phyloP scores from a whole-genome alignment of 352 stramenopile genomes.

The Peronospora destructor region DNA sequence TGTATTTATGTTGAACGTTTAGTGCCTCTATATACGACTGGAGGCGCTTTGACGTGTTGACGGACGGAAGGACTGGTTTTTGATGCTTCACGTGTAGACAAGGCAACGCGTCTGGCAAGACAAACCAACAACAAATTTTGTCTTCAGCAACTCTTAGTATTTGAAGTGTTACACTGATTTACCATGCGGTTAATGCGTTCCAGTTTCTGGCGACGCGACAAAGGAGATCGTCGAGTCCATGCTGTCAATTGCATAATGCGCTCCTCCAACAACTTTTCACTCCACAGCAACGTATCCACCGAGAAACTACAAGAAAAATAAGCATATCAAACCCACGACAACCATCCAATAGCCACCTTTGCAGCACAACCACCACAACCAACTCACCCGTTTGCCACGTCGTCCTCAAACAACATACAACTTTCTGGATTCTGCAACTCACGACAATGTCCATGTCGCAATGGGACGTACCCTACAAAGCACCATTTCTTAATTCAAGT shows the following conservation, averaged over 20 bases:
- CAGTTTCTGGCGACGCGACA: slow-evolving; percentile 53
- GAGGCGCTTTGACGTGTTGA: too few species aligned
- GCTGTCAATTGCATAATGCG: slow-evolving; percentile 55
- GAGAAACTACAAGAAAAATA: slow-evolving; percentile 40
- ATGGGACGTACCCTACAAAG: slow-evolving; percentile 45
- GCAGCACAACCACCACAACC: neutral
- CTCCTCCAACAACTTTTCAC: slow-evolving; percentile 54
- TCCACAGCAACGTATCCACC: slow-evolving; percentile 64
- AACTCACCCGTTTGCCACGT: slow-evolving; percentile 31
- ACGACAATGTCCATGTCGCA: slow-evolving; percentile 43
- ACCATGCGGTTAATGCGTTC: slow-evolving; percentile 64
- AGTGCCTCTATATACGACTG: too few species aligned
- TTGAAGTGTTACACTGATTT: slow-evolving; percentile 44
- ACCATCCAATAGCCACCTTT: neutral
- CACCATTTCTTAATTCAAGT: slow-evolving; percentile 2
- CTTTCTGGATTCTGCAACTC: slow-evolving; percentile 11
- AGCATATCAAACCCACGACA: slow-evolving; percentile 1
- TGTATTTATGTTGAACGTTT: too few species aligned
- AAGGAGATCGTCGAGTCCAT: slow-evolving; percentile 48
- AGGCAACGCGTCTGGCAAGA: neutral
- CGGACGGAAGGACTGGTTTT: too few species aligned
- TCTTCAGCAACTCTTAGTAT: slow-evolving; percentile 26
- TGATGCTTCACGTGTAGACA: neutral
- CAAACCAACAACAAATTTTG: slow-evolving; percentile 2
- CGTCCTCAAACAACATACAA: slow-evolving; percentile 14